These are phyloP conservation scores for Yamadazyma taylorii DNA, from an alignment of 1,139 yeast species.

Conservation along the genomic window DNA sequence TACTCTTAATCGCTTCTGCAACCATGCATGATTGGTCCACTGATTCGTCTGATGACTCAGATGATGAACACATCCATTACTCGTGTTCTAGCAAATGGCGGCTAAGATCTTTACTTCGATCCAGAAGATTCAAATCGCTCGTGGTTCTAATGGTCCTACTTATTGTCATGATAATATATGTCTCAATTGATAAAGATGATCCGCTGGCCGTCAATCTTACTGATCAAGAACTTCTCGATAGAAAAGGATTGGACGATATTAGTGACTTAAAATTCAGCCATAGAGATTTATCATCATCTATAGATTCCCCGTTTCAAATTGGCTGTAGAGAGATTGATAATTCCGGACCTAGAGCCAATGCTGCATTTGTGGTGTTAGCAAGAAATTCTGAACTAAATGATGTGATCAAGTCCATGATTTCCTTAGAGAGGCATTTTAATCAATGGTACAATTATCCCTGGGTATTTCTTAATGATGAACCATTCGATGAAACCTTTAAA, in stretches of 20 bases:
- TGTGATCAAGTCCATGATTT: constrained; percentile 64
- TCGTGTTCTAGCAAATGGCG: too few species aligned
- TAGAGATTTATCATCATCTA: constrained; percentile 24
- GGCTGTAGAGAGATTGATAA: constrained; percentile 52
- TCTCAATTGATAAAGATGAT: neutral
- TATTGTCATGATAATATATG: neutral
- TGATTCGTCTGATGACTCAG: neutral
- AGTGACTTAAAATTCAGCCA: constrained; percentile 10
- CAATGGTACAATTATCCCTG: constrained; percentile 91
- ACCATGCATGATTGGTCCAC: neutral
- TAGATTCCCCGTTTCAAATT: constrained; percentile 46
- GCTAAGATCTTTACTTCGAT: too few species aligned
- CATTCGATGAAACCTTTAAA: constrained; percentile 65
- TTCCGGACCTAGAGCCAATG: constrained; percentile 53
- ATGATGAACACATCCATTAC: neutral
- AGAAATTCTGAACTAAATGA: constrained; percentile 73
- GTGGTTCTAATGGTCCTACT: neutral
- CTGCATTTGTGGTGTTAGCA: constrained; percentile 81
- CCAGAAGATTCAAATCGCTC: neutral
- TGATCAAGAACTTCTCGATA: constrained; percentile 12
- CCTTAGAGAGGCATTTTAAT: constrained; percentile 82
- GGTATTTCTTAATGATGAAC: constrained; percentile 79
- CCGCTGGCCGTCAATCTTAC: constrained; percentile 5
- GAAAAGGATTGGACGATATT: constrained; percentile 5
- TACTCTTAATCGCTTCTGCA: too few species aligned